phyloP scores from a whole-genome alignment of 352 stramenopile species.

The Phytophthora aleatoria region DNA sequence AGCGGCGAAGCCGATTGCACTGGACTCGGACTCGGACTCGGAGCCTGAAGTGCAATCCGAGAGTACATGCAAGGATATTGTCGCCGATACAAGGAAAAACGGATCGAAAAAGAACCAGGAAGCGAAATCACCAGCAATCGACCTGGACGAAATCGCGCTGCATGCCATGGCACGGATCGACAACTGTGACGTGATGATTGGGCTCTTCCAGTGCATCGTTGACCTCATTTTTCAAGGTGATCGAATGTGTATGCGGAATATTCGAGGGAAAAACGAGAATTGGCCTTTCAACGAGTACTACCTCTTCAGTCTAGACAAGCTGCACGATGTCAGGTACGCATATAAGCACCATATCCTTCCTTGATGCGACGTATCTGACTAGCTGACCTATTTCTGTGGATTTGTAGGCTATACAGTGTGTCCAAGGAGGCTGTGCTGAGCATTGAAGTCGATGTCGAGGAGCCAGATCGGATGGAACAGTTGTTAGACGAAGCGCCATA shows the following conservation, averaged over 20 bases:
- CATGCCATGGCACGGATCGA: constrained; percentile 20
- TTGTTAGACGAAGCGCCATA: constrained; percentile 36
- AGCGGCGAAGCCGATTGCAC: constrained; percentile 51
- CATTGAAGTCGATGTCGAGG: constrained; percentile 13
- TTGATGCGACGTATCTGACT: too few species aligned
- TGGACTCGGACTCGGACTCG: constrained; percentile 60
- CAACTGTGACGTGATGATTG: constrained; percentile 49
- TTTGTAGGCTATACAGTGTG: constrained; percentile 1
- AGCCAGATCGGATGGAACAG: constrained; percentile 22
- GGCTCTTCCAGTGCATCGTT: constrained; percentile 41
- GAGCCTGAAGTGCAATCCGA: constrained; percentile 22
- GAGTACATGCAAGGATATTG: constrained; percentile 4
- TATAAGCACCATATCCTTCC: too few species aligned
- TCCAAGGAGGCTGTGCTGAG: constrained; percentile 14
- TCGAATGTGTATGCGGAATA: constrained; percentile 42
- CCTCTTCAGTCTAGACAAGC: constrained; percentile 14
- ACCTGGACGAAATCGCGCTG: constrained; percentile 33
- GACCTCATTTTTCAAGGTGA: constrained; percentile 43
- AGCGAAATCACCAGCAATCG: constrained; percentile 19
- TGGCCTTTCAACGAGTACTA: constrained; percentile 40
- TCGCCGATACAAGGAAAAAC: constrained; percentile 10
- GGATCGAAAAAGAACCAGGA: constrained; percentile 11
- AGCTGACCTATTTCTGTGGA: too few species aligned
- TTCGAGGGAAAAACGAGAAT: constrained; percentile 39
- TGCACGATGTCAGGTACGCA: constrained; percentile 33